Percentiles rank a stretch among this genome's conserved stretches.
Conservation (phyloP, 1,284 basidiomycete species). For the Testicularia cyperi region DNA sequence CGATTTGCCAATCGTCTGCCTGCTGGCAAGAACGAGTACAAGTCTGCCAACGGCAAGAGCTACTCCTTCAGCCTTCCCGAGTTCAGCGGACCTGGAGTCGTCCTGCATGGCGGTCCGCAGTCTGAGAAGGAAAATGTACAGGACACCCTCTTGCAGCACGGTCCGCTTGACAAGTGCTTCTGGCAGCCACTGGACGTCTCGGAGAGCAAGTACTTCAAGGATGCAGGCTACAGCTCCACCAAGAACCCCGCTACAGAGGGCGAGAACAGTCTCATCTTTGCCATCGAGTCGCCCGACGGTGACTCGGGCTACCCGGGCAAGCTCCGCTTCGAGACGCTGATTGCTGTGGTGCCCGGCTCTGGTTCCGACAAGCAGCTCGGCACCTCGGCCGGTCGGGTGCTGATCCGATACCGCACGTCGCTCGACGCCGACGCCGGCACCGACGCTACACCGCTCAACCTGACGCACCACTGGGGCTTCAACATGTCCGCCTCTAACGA, state of each 20-base stretch:
- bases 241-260: conserved; percentile 10
- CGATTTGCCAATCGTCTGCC: conserved; percentile 56
- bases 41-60: conserved; percentile 20
- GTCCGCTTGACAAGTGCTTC: conserved; percentile 48
- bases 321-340: conserved; percentile 43
- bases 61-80: conserved; percentile 24
- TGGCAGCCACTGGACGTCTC: conserved; percentile 35
- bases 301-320: conserved; percentile 50
- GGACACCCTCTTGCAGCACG: conserved; percentile 31
- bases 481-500: conserved; percentile 38
- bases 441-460: conserved; percentile 52
- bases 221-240: conserved; percentile 24
- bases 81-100: conserved; percentile 38
- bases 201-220: conserved; percentile 24
- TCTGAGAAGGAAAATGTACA: conserved; percentile 11
- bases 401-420: conserved; percentile 49
- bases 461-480: conserved; percentile 59
- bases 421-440: conserved; percentile 20
- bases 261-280: conserved; percentile 37
- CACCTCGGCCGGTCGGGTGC: conserved; percentile 29
- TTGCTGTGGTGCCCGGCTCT: conserved; percentile 29
- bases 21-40: conserved; percentile 31
- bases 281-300: conserved; percentile 41
- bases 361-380: conserved; percentile 15
- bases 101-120: conserved; percentile 52